phyloP scores from a whole-genome alignment of 306 rosid genomes.

The Cucumis cinereus region DNA sequence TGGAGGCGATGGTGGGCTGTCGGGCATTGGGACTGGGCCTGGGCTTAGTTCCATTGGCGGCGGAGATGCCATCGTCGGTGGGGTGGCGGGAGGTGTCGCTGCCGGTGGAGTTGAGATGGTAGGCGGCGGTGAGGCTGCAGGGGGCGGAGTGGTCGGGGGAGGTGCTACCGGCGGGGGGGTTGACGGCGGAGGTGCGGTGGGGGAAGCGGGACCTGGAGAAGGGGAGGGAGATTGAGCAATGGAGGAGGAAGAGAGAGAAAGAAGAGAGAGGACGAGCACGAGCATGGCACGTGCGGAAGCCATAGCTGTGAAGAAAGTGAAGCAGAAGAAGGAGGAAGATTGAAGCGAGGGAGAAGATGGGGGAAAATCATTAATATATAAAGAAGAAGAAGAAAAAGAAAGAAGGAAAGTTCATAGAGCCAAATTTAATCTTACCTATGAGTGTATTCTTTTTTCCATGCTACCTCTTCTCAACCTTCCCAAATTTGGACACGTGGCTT shows the following conservation, averaged over 20 bases:
- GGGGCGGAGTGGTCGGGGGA: not conserved
- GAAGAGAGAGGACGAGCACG: not conserved
- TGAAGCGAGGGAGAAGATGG: not conserved
- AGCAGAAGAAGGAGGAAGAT: not conserved
- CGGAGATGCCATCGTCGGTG: not conserved
- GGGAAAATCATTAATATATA: not conserved
- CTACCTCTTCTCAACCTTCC: too few relatives aligned
- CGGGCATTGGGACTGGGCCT: not conserved
- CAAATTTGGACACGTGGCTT: too few relatives aligned
- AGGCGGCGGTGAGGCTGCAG: not conserved
- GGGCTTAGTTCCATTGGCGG: not conserved
- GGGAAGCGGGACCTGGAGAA: not conserved
- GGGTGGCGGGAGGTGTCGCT: not conserved
- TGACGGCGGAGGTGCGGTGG: not conserved
- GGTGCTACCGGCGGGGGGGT: not conserved
- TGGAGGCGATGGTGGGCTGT: conserved; percentile 2
- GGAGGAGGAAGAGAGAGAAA: not conserved
- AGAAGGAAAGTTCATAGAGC: too few relatives aligned
- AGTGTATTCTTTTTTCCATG: too few relatives aligned
- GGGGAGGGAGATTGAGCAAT: conserved; percentile 16
- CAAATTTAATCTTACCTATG: too few relatives aligned
- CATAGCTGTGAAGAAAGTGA: not conserved
- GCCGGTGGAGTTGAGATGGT: not conserved
- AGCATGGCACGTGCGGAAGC: conserved; percentile 9
- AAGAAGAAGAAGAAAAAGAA: not conserved